These are phyloP conservation scores for Daldinia sp. DNA, from an alignment of 2,329 filamentous ascomycete species.

Conservation along the genomic window DNA sequence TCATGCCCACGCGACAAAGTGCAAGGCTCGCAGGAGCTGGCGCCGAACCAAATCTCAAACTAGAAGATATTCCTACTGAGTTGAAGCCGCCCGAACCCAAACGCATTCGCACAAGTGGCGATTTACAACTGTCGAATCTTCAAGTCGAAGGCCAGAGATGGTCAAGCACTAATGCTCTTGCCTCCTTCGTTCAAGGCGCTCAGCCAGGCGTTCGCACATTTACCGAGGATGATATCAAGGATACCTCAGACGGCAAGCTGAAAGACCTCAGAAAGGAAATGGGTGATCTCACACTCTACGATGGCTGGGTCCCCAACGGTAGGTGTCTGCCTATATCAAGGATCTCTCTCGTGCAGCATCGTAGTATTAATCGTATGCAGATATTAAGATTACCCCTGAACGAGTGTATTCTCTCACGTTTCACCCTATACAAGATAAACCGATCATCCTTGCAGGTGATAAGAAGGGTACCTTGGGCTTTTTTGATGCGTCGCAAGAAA, in stretches of 20 bases:
- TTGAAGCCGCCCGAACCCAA: slow-evolving; percentile 67
- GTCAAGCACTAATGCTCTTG: slow-evolving; percentile 75
- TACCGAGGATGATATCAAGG: slow-evolving; percentile 82
- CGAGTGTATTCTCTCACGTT: slow-evolving; percentile 88
- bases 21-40: slow-evolving; percentile 68
- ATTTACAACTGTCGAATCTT: slow-evolving; percentile 80
- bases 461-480: slow-evolving; percentile 92
- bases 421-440: slow-evolving; percentile 87
- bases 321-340: slow-evolving; percentile 47
- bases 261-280: slow-evolving; percentile 81
- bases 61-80: slow-evolving; percentile 58
- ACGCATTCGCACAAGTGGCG: slow-evolving; percentile 63
- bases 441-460: slow-evolving; percentile 91
- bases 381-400: slow-evolving; percentile 92
- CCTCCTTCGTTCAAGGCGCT: slow-evolving; percentile 72
- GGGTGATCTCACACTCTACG: slow-evolving; percentile 81
- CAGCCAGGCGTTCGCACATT: slow-evolving; percentile 88
- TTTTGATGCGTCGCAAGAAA: slow-evolving; percentile 85
- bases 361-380: slow-evolving; percentile 56
- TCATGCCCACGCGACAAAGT: slow-evolving; percentile 67
- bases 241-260: slow-evolving; percentile 81
- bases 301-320: slow-evolving; percentile 85
- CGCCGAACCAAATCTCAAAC: slow-evolving; percentile 62
- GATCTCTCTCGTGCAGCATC: not conserved
- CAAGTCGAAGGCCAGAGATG: slow-evolving; percentile 84